Evolutionary conservation across 202 grass and related monocot species (phyloP), one percentile per base, ranked within the genome.

Genomic region (Carex sylvatica): DNA sequence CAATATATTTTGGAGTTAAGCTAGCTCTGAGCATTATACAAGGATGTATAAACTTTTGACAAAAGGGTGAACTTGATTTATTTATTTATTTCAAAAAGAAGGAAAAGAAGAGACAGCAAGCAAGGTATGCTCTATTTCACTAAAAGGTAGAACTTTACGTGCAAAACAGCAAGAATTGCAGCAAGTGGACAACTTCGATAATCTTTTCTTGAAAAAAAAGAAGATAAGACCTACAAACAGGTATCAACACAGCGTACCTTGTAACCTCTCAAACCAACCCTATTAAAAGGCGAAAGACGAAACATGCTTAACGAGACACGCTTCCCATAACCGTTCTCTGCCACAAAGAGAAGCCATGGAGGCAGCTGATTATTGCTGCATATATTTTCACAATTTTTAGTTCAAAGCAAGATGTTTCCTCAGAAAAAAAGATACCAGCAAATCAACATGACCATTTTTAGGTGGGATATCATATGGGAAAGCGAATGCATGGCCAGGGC

Each of bases 331-430:
- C 96, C 96, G 47, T 84, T 95, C 84, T 99, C 96, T 81, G 96
- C 85, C 69, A 96, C 86, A 88, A 99, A 92, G 76, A 99, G 89
- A 38, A 95, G 86, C 96, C 96, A 99, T 14, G 96, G 96, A 79
- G 96, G 92, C 60, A 89, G 85, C 54, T 72, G 46, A 81, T 88
- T 76, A 82, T 76, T 98, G 62, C 80, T 82, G 63, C 35, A 82
- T 19, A 82, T 40, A 63, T 47, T 69, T 74, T 55, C 28, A 10
- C 8, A 58, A 56, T 19, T 35, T 5, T 77, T 58, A 56, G 73
- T 77, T 55, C 52, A 77, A 55, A 56, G 49, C 14, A 75, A 35
- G 73, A 58, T n/a, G 73, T 9, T 49, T 73, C 49, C 28, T 16
- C 16, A 77, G 13, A 76, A 68, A 71, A 1, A 71, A 71, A 4